These are phyloP conservation scores for Selaginella tamariscina DNA, from an alignment of 75 land plant species.

Conservation along the genomic window DNA sequence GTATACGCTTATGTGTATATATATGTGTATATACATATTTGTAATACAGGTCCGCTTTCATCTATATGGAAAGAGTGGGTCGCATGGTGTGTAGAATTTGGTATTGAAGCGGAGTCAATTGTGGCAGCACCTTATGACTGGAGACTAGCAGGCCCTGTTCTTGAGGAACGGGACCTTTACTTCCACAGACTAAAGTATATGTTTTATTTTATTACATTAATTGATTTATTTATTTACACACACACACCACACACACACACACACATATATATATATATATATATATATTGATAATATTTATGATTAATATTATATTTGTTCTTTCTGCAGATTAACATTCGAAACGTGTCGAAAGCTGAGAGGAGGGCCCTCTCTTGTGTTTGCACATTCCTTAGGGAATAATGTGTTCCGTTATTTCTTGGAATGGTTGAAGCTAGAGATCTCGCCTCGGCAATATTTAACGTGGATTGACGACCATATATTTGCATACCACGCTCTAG, in stretches of 20 bases:
- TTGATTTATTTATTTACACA: too few relatives aligned
- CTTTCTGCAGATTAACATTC: constrained; percentile 61
- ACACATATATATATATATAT: too few relatives aligned
- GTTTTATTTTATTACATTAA: constrained; percentile 2
- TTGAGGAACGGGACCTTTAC: constrained; percentile 93
- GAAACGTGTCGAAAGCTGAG: constrained; percentile 93
- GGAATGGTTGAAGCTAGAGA: constrained; percentile 96
- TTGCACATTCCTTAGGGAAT: constrained; percentile 96
- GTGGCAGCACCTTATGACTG: constrained; percentile 97
- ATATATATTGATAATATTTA: too few relatives aligned
- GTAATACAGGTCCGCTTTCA: constrained; percentile 80
- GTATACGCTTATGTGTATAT: too few relatives aligned
- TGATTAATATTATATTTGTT: background rate
- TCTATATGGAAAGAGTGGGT: constrained; percentile 99
- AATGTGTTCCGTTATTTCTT: constrained; percentile 97
- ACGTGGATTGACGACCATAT: constrained; percentile 93
- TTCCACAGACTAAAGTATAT: constrained; percentile 95
- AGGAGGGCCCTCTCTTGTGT: constrained; percentile 93
- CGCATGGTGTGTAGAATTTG: constrained; percentile 96
- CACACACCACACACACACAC: too few relatives aligned
- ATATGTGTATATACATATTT: too few relatives aligned
- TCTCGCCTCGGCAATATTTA: constrained; percentile 74
- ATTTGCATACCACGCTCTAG: constrained; percentile 91
- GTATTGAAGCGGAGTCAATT: constrained; percentile 91
- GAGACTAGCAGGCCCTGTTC: constrained; percentile 76